Percentiles rank a stretch among this genome's conserved stretches.
phyloP scores from a whole-genome alignment of 2,329 filamentous ascomycete species.

The Paecilomyces dactylethromorphus region DNA sequence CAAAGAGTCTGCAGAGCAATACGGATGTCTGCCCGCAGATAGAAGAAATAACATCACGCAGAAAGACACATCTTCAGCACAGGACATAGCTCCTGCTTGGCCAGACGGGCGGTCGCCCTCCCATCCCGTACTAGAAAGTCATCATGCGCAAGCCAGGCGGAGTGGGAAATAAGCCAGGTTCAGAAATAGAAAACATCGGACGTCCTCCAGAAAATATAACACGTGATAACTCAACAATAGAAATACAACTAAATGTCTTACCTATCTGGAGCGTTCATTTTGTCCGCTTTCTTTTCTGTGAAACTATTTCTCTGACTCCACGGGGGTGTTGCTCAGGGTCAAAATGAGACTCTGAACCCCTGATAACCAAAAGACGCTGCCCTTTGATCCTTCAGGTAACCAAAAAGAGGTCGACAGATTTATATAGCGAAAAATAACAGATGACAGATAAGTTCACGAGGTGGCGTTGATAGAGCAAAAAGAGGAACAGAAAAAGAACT shows the following conservation, averaged over 20 bases:
- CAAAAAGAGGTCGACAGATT: background rate
- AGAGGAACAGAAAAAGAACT: background rate
- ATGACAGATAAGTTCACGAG: background rate
- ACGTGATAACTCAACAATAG: background rate
- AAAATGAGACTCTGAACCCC: background rate
- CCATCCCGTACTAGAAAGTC: background rate
- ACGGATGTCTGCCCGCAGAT: background rate
- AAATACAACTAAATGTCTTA: background rate
- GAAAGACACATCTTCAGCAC: background rate
- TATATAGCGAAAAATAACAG: background rate
- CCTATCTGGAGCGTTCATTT: conserved; percentile 11
- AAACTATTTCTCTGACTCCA: background rate
- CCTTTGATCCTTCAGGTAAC: background rate
- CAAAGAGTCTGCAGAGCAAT: background rate
- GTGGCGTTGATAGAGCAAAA: background rate
- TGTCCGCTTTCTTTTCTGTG: background rate
- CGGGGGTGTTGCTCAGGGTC: background rate
- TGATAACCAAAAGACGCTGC: background rate
- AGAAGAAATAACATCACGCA: background rate
- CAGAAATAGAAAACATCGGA: background rate
- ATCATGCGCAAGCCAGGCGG: background rate
- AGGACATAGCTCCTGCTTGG: background rate
- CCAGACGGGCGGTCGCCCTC: background rate
- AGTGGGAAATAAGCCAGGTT: background rate
- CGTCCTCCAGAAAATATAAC: background rate